These are phyloP conservation scores for Ceratocystis papillata DNA, from an alignment of 2,329 filamentous ascomycete genomes.

Conservation along the genomic window DNA sequence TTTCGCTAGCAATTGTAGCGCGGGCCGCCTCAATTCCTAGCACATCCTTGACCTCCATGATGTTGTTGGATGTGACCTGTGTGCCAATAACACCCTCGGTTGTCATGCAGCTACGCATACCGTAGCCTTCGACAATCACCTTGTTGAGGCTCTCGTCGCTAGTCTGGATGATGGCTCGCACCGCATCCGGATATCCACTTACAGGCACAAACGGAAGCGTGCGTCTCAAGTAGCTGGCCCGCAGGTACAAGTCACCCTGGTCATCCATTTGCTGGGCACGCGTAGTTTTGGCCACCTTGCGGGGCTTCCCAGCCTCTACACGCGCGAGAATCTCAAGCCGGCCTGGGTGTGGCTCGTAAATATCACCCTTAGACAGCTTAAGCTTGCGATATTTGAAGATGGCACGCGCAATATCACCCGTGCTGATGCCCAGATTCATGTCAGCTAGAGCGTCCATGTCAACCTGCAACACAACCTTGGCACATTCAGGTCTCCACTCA, in stretches of 20 bases:
- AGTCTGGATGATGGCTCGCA: conserved; percentile 79
- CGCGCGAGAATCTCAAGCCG: conserved; percentile 64
- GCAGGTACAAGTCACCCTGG: conserved; percentile 49
- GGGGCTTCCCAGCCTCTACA: conserved; percentile 43
- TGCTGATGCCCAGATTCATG: conserved; percentile 68
- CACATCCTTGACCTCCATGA: conserved; percentile 79
- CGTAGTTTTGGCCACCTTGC: conserved; percentile 40
- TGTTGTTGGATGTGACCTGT: conserved; percentile 65
- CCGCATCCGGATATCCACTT: conserved; percentile 76
- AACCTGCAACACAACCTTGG: conserved; percentile 70
- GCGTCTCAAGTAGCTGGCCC: conserved; percentile 76
- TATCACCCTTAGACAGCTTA: conserved; percentile 57
- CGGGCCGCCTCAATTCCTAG: conserved; percentile 93
- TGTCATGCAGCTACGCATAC: conserved; percentile 77
- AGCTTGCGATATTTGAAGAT: conserved; percentile 76
- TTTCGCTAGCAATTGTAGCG: conserved; percentile 79
- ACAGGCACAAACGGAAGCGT: conserved; percentile 74
- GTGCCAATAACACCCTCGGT: conserved; percentile 82
- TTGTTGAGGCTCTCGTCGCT: conserved; percentile 56
- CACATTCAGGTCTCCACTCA: conserved; percentile 67
- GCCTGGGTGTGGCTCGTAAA: conserved; percentile 47
- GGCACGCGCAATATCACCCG: conserved; percentile 61
- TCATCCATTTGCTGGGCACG: conserved; percentile 33
- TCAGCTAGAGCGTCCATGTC: conserved; percentile 68
- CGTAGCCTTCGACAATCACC: conserved; percentile 90